phyloP scores from a whole-genome alignment of 176 grass and related monocot species.

The Otatea glauca region DNA sequence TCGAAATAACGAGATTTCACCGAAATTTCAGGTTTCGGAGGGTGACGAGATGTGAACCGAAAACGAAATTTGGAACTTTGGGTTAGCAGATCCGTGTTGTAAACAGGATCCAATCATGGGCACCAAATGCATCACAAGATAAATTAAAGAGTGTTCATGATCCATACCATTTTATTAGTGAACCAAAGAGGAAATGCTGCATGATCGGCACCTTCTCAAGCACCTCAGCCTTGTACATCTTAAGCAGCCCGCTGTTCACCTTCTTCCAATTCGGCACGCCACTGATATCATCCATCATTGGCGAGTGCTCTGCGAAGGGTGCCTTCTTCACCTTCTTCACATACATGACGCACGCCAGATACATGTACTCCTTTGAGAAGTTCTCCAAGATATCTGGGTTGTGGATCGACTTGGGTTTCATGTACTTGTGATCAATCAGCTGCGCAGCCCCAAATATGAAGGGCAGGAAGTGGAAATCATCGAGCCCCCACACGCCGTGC shows the following conservation, averaged over 20 bases:
- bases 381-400: conserved; percentile 94
- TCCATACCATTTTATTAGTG: conserved; percentile 89
- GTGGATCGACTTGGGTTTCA: conserved; percentile 96
- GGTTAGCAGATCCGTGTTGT: background rate
- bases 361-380: conserved; percentile 83
- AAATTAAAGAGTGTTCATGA: background rate
- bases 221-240: conserved; percentile 99
- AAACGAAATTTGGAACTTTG: too few species aligned
- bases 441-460: conserved; percentile 89
- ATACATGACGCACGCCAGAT: conserved; percentile 68
- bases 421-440: conserved; percentile 96
- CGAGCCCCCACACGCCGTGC: conserved; percentile 83
- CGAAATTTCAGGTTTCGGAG: too few species aligned
- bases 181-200: conserved; percentile 99
- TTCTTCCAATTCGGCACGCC: conserved; percentile 76
- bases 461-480: conserved; percentile 87
- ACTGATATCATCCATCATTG: conserved; percentile 95
- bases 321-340: conserved; percentile 97
- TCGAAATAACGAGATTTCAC: too few species aligned
- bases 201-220: conserved; percentile 97
- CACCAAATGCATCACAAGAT: background rate
- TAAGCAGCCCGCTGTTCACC: conserved; percentile 91
- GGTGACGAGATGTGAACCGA: too few species aligned
- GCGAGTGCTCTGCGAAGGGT: conserved; percentile 88
- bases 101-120: conserved; percentile 19